Evolutionary conservation across 441 rosid genomes (phyloP).

Genomic region (Pelargonium myrrhifolium): DNA sequence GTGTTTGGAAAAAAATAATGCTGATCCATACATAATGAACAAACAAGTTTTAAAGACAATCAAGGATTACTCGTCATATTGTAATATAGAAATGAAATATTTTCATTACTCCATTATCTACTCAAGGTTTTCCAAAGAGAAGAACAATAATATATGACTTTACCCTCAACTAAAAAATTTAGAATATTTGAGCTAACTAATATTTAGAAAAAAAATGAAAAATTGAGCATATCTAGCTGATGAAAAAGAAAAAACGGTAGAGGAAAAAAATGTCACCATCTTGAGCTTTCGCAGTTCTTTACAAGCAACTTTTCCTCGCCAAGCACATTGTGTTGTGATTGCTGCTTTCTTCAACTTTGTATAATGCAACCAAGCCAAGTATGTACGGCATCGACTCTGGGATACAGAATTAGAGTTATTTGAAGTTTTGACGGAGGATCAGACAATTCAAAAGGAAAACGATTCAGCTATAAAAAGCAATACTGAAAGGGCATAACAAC

Average conservation of each 20-base stretch:
- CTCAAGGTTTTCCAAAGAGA: background rate
- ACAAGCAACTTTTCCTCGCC: constrained; percentile 71
- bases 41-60: background rate
- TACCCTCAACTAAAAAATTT: background rate
- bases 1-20: background rate
- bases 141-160: background rate
- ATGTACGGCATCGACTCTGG: constrained; percentile 64
- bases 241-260: background rate
- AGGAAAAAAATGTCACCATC: constrained; percentile 41
- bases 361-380: constrained; percentile 42
- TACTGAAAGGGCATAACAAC: constrained; percentile 1
- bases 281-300: constrained; percentile 62
- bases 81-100: no score
- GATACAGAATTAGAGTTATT: background rate
- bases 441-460: constrained; percentile 1
- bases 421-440: background rate
- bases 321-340: constrained; percentile 55
- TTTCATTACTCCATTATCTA: background rate
- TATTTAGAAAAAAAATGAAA: background rate
- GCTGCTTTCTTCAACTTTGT: constrained; percentile 54
- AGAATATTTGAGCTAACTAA: background rate
- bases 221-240: background rate
- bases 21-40: no score
- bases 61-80: background rate
- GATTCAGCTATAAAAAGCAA: background rate